Base-by-base conservation (phyloP, 257 asterid species). In the Jacaranda copaia region DNA sequence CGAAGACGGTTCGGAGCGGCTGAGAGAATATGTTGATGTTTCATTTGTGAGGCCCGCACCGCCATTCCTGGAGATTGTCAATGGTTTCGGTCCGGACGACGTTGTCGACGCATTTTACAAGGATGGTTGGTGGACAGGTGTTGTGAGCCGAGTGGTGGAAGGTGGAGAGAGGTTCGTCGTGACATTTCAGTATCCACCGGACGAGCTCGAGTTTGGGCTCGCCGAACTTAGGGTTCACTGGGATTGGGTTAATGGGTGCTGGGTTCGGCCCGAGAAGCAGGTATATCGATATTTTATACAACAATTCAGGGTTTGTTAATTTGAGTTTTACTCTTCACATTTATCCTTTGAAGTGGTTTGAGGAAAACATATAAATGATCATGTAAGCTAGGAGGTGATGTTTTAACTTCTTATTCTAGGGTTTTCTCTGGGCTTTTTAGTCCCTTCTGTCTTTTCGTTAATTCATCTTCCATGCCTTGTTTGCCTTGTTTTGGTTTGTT, bases 121-220 rank as follows among this genome's bases (percentile, higher is more conserved):
- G 78, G 94, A 92, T 53, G 92, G 92, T 11, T 92, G 97, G 96
- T 92, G 97, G 94, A 85, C 81, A 0, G 96, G 94, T 32, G 80
- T 75, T 19, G 84, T 90, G 0, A 78, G 68, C 1, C 59, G 82
- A 10, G 82, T 69, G n/a, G 6, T 84, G 32, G 81, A 51, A 6
- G 84, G 72, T 4, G 85, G 66, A 4, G 53, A 25, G 49, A 84
- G 79, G 42, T 87, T 71, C 48, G 52, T 76, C 5, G 89, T 90
- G 32, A 81, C 89, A 53, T 89, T 92, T 68, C 71, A 68, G 36
- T 45, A 74, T 64, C 96, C 96, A 2, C 89, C 90, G 0, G 93
- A 89, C 81, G 91, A 84, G 72, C 85, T 82, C 51, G 89, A 84
- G 66, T 88, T 90, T 74, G 81, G 81, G 32, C 42, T 79, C 5